Base-by-base conservation (phyloP, 2,329 filamentous ascomycete species). In the Colletotrichum ledebouriae region DNA sequence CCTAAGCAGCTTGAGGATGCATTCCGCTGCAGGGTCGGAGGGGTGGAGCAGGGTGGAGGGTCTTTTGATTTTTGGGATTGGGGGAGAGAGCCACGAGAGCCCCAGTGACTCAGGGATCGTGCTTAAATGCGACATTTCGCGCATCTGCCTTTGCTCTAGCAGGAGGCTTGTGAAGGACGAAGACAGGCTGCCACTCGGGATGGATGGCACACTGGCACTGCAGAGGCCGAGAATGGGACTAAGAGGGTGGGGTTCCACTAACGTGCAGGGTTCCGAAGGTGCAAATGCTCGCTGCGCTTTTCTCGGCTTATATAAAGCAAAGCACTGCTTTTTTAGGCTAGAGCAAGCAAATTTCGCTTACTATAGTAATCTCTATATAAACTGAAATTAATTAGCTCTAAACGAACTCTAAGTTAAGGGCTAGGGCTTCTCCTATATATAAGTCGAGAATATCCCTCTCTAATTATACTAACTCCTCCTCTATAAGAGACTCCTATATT, bases 111-210 rank as follows among this genome's bases (percentile, higher is more conserved):
- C 64, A 63, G 59, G 66, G 66, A 42, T 69, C 13, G 41, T 66
- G 47, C 61, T 25, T 65, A 56, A 56, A 66, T 46, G 56, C 55
- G 56, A 59, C 62, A 68, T 65, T 59, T 56, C 55, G 49, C 42
- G 56, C 55, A 68, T 60, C 29, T 37, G 46, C 13, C 3, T 44
- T 4, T 15, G n/a, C 42, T n/a, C 1, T 52, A 13, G 10, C 29
- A 25, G 58, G 46, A 47, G 57, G 47, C 41, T 33, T 61, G 57
- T 61, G 57, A 61, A 53, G 52, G 34, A 41, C 17, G 29, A n/a
- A 22, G 47, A 50, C 47, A 33, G 46, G 56, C 57, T 61, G 13
- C 62, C 25, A 37, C 29, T 61, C 25, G 11, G 34, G 13, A 17
- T 17, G 13, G 44, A 17, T 17, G 13, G 44, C 50, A 39, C 29